Evolutionary conservation across 495 filamentous ascomycete species (phyloP), one percentile per base, ranked within the genome.

Genomic region (Aspergillus avenaceus): DNA sequence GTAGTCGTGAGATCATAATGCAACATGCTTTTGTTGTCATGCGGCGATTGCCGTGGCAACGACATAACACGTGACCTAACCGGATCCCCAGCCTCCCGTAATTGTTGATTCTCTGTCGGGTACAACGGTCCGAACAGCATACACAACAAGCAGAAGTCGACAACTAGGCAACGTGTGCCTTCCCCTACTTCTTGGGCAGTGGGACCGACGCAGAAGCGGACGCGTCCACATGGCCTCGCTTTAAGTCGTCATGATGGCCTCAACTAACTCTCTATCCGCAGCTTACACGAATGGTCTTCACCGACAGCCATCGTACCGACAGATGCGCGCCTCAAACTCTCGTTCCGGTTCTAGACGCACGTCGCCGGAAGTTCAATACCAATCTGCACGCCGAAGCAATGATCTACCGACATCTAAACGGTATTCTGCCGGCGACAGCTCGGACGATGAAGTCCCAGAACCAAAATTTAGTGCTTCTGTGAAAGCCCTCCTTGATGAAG

Each of bases 381-480:
- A 51, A 2, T 9, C 24, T 16, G 47, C 55, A 54, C 50, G 38
- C 44, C 60, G 55, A 24, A 57, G 56, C 21, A 53, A 59, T 26
- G 54, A 45, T 38, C 29, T 45, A 36, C 56, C 60, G 2, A 22
- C 55, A 0, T 56, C 71, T 2, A 62, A 59, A 38, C 58, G 68
- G n/a, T 73, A 73, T 43, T 68, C 74, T 13, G 59, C 66, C 4
- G 77, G 76, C 7, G 87, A 91, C 58, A 90, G 86, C 69, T 90
- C 87, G 14, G 87, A 91, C 58, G 86, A 90, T 49, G 72, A 72
- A 49, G 74, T 83, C 21, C 86, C 85, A 27, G 86, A 86, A 50
- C 87, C 88, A 66, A 88, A 86, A 63, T 83, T 90, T 58, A 90
- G 86, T 58, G 87, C 87, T 27, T 77, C 86, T 28, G 88, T 86